These are phyloP conservation scores for Arthrinium phaeospermum DNA, from an alignment of 2,329 filamentous ascomycete species.

Conservation along the genomic window DNA sequence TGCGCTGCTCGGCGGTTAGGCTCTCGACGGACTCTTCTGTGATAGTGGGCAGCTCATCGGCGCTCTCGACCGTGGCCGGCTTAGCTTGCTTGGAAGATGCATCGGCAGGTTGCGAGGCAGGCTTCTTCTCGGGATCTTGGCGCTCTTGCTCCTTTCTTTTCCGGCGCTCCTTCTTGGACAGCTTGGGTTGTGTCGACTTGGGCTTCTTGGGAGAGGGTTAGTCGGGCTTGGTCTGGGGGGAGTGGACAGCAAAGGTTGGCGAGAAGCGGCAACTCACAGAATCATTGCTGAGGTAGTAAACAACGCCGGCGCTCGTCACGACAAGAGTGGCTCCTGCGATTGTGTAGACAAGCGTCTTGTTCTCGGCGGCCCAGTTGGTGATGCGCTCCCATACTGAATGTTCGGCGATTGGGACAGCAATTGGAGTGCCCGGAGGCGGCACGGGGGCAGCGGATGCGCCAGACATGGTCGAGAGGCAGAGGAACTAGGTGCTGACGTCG, in stretches of 20 bases:
- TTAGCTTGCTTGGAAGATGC: slow-evolving; percentile 50
- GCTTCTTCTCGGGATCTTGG: slow-evolving; percentile 52
- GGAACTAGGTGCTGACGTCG: slow-evolving; percentile 25
- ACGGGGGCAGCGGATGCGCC: slow-evolving; percentile 49
- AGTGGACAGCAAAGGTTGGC: not conserved
- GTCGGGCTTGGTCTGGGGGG: slow-evolving; percentile 20
- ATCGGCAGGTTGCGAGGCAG: slow-evolving; percentile 34
- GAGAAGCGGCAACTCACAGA: slow-evolving; percentile 50
- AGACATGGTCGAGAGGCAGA: slow-evolving; percentile 38
- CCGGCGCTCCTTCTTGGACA: slow-evolving; percentile 87
- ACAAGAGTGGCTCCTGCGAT: slow-evolving; percentile 94
- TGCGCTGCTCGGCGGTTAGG: slow-evolving; percentile 70
- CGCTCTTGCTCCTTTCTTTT: slow-evolving; percentile 82
- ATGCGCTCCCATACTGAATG: slow-evolving; percentile 85
- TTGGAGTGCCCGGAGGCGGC: slow-evolving; percentile 52
- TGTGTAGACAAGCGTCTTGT: slow-evolving; percentile 95
- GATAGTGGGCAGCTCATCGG: slow-evolving; percentile 73
- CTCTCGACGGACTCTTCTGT: slow-evolving; percentile 60
- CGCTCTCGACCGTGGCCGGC: slow-evolving; percentile 58
- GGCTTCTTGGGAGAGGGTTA: slow-evolving; percentile 44
- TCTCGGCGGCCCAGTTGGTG: slow-evolving; percentile 90
- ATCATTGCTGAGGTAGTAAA: slow-evolving; percentile 82
- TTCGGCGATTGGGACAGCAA: slow-evolving; percentile 59
- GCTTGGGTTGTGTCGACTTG: slow-evolving; percentile 65
- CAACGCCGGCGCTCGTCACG: slow-evolving; percentile 86